Conservation (phyloP, 1,284 basidiomycete species). For the Boletus smithii region DNA sequence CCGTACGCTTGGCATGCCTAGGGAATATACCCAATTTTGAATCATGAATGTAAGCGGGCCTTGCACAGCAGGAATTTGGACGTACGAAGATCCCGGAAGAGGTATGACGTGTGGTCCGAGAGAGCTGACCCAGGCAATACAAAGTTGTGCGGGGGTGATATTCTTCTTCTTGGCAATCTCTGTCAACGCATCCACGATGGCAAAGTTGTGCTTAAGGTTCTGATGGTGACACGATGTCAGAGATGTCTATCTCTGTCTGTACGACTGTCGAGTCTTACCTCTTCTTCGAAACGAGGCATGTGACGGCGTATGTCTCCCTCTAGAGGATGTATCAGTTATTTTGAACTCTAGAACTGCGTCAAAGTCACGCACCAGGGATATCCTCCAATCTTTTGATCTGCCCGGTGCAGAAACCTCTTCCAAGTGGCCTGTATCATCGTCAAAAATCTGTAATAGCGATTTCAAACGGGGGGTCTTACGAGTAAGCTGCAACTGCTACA, state of each 20-base stretch:
- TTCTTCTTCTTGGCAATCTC: slow-evolving; percentile 46
- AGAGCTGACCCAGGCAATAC: slow-evolving; percentile 52
- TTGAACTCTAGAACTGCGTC: no score
- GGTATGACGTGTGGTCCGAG: slow-evolving; percentile 29
- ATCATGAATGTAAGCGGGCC: neutral
- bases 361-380: slow-evolving; percentile 31
- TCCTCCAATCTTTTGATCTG: slow-evolving; percentile 46
- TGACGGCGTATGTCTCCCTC: slow-evolving; percentile 27
- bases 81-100: slow-evolving; percentile 33
- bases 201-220: slow-evolving; percentile 44
- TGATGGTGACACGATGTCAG: neutral
- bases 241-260: no score
- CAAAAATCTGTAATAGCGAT: neutral
- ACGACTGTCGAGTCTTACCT: slow-evolving; percentile 13
- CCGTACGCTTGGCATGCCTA: slow-evolving; percentile 28
- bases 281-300: slow-evolving; percentile 30
- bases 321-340: neutral
- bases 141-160: slow-evolving; percentile 52
- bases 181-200: slow-evolving; percentile 47
- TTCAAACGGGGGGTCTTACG: slow-evolving; percentile 26
- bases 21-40: neutral
- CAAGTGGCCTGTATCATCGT: slow-evolving; percentile 44
- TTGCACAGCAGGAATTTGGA: neutral
- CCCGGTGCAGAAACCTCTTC: slow-evolving; percentile 57
- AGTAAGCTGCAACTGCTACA: slow-evolving; percentile 55